Base-by-base conservation (phyloP, 2,329 filamentous ascomycete genomes). In the Geosmithia flava region DNA sequence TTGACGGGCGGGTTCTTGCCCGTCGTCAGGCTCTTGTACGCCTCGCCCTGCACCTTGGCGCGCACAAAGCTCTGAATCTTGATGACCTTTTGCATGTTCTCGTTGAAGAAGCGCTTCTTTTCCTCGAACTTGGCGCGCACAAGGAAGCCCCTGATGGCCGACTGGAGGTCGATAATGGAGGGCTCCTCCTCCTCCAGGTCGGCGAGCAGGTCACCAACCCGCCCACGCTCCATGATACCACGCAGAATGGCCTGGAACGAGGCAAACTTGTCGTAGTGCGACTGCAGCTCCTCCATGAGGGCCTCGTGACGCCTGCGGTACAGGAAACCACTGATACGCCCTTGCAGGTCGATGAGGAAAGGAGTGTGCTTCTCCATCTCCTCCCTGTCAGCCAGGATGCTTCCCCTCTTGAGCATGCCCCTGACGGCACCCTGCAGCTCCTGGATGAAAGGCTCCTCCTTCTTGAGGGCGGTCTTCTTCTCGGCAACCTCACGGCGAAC, bases 1-100 rank as follows among this genome's bases (percentile, higher is more conserved):
- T 88, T 88, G 50, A 98, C 89, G 1, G 93, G 93, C 20, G 93
- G 93, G 60, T 97, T 97, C 68, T 95, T 96, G 51, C 93, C 94
- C 30, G 82, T 90, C 2, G 90, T 97, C 54, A 98, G 74, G 62
- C 87, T 95, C 76, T 95, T 96, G 73, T 98, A 98, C 2, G 93
- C 93, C 66, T 98, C 88, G 47, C 93, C 93, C 64, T 98, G 93
- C 46, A 97, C 87, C 61, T 94, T 93, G 54, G 84, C 93, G 52
- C 93, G 82, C 47, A 97, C 83, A 55, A 97, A 95, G 62, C 93
- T 98, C 63, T 98, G 94, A 49, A 97, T 89, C 67, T 98, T 98
- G 72, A 98, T 83, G 23, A 98, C 93, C 66, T 94, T 97, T 59
- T 95, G 82, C 93, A 98, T 98, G 60, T 98, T 98, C 66, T 95